A percentile compares a stretch with the other conserved stretches of the same genome.
These are phyloP conservation scores for Akanthomyces lecanii DNA, from an alignment of 2,329 filamentous ascomycete genomes.

Conservation along the genomic window DNA sequence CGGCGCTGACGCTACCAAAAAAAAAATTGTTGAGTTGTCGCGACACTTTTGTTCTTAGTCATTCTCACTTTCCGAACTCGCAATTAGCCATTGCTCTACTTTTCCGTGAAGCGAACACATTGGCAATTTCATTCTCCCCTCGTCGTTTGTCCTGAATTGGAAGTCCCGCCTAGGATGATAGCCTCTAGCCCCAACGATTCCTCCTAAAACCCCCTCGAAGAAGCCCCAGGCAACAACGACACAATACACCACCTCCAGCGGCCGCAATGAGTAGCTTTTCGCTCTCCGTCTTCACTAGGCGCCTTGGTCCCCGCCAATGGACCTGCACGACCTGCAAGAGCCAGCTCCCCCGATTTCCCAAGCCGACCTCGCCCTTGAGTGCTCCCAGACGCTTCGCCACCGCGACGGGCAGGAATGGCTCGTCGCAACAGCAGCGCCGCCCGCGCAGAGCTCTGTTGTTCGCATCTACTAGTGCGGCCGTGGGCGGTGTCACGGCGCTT, in stretches of 20 bases:
- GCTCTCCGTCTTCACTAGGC: conserved; percentile 35
- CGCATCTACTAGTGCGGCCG: conserved; percentile 49
- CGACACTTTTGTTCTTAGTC: not conserved
- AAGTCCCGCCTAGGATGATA: conserved; percentile 11
- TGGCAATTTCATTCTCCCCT: not conserved
- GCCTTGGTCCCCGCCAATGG: conserved; percentile 39
- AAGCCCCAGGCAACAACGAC: not conserved
- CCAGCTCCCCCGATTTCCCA: conserved; percentile 33
- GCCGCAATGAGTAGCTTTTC: conserved; percentile 40
- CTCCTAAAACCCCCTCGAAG: not conserved
- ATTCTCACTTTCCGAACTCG: not conserved
- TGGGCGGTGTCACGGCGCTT: conserved; percentile 43
- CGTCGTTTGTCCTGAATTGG: not conserved
- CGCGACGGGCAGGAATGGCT: conserved; percentile 20
- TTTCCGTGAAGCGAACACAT: not conserved
- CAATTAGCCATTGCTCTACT: not conserved
- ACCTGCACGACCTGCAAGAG: conserved; percentile 44
- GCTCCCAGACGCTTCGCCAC: conserved; percentile 30
- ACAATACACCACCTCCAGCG: not conserved
- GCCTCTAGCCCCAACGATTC: conserved; percentile 1
- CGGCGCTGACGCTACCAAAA: conserved; percentile 15
- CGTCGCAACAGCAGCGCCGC: conserved; percentile 23
- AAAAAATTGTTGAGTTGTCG: conserved; percentile 19
- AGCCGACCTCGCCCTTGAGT: conserved; percentile 24
- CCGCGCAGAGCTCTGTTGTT: conserved; percentile 38